Conservation (phyloP, 1,284 basidiomycete species). For the Kwoniella shivajii region DNA sequence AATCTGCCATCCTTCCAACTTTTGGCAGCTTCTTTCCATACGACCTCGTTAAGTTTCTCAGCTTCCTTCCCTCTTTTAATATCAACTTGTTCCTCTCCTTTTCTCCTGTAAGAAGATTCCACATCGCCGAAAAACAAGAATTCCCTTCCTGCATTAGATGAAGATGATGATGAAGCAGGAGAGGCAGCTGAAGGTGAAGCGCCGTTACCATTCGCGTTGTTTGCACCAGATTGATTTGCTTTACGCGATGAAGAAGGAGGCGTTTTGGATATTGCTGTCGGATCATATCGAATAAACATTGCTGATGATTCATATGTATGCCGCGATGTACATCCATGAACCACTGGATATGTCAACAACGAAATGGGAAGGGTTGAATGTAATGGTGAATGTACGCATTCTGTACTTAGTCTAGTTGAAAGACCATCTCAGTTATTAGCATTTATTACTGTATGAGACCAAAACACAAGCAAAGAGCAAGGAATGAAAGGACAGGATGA, state of each 20-base stretch:
- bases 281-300: conserved; percentile 48
- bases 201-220: background rate
- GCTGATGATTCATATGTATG: conserved; percentile 50
- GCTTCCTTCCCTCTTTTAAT: conserved; percentile 17
- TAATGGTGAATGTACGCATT: conserved; percentile 24
- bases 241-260: background rate
- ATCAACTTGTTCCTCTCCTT: conserved; percentile 27
- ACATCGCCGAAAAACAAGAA: conserved; percentile 54
- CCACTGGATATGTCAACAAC: conserved; percentile 41
- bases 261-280: conserved; percentile 14
- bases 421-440: background rate
- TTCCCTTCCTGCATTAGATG: conserved; percentile 23
- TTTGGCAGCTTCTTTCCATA: conserved; percentile 49
- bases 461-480: background rate
- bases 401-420: conserved; percentile 1
- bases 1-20: conserved; percentile 38
- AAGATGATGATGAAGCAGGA: background rate
- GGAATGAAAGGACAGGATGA: background rate
- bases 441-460: background rate
- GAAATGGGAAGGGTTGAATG: conserved; percentile 42
- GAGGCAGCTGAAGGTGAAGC: background rate
- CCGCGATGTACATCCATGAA: conserved; percentile 48
- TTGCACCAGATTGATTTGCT: background rate
- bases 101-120: conserved; percentile 32
- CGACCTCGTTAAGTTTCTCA: conserved; percentile 26